A percentile compares a stretch with the other conserved stretches of the same genome.
Evolutionary conservation across 495 filamentous ascomycete species (phyloP).

Genomic region (Hapsidospora chrysogenum): DNA sequence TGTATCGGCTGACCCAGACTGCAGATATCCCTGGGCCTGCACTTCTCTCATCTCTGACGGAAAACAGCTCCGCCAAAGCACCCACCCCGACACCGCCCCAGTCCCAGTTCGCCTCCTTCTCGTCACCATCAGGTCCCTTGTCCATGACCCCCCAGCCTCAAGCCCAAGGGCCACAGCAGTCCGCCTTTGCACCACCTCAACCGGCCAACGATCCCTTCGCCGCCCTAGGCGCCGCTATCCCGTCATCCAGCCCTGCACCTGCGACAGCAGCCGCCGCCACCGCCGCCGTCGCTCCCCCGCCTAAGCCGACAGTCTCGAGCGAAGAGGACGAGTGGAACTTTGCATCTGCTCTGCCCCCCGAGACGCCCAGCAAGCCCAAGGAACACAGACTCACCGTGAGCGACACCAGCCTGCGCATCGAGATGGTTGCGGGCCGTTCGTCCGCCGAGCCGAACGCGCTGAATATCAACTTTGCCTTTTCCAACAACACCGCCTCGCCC

Average conservation of each 20-base stretch:
- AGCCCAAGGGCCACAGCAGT: constrained; percentile 19
- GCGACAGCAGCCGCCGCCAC: constrained; percentile 10
- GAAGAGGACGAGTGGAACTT: constrained; percentile 91
- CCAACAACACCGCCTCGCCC: constrained; percentile 53
- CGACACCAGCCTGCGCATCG: constrained; percentile 32
- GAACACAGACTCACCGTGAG: constrained; percentile 30
- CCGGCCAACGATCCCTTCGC: constrained; percentile 48
- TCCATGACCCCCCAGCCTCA: constrained; percentile 31
- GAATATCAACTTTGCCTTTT: constrained; percentile 52
- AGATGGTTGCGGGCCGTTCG: constrained; percentile 27
- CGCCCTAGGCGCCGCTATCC: constrained; percentile 40
- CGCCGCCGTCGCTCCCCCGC: constrained; percentile 11
- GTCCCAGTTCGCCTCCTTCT: constrained; percentile 43
- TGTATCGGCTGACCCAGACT: neutral
- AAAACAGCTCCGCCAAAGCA: constrained; percentile 34
- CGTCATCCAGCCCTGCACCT: too few species aligned
- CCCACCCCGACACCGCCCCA: constrained; percentile 29
- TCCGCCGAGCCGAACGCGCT: constrained; percentile 35
- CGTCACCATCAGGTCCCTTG: constrained; percentile 23
- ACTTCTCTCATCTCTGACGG: constrained; percentile 43
- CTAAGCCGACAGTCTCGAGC: constrained; percentile 20
- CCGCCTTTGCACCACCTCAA: constrained; percentile 24
- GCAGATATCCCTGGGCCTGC: constrained; percentile 46
- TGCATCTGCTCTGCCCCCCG: constrained; percentile 66
- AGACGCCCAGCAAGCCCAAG: constrained; percentile 21